Base-by-base conservation (phyloP, 345 rosid species). In the Camelina laxa region DNA sequence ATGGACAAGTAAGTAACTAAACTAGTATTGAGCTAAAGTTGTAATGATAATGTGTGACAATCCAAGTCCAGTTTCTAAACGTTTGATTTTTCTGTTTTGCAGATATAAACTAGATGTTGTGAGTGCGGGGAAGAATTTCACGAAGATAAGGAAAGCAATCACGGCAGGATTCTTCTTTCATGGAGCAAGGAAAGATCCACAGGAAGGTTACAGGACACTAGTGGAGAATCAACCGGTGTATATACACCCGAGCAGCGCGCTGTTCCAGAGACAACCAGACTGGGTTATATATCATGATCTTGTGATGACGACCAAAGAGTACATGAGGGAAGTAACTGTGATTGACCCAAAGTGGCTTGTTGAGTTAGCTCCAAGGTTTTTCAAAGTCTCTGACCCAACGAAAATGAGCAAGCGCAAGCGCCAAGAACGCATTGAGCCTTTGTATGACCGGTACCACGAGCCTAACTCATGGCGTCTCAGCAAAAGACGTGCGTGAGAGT, bases 221-320 rank as follows among this genome's bases (percentile, higher is more conserved):
- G 96, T 90, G 20, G 92, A 87, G 85, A 91, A 94, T 75, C 98
- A 90, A 77, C 89, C 88, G 1, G 95, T 91, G 0, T 90, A 91
- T 70, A 87, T 94, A 50, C 98, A 94, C 50, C 96, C 97, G 24
- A 89, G 97, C 65, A 91, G 98, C 48, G 90, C 96, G 1, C 87
- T 94, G 82, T 94, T 87, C 75, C 96, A 90, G 80, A 86, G 96
- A 75, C 97, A 91, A 70, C 98, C 97, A 19, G 98, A 91, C 22
- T 91, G 98, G 98, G 95, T 89, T 57, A 91, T 91, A 48, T 94
- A 91, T 73, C 92, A 91, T 59, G 97, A 94, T 80, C 85, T 91
- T 21, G 98, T 91, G 55, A 91, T 91, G 97, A 91, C 97, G 5
- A 91, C 93, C 0, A 91, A 91, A 74, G 98, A 91, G 80, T 94